Percentiles rank a stretch among this genome's conserved stretches.
Conservation (phyloP, 2,329 filamentous ascomycete species). For the Paecilomyces sp. region DNA sequence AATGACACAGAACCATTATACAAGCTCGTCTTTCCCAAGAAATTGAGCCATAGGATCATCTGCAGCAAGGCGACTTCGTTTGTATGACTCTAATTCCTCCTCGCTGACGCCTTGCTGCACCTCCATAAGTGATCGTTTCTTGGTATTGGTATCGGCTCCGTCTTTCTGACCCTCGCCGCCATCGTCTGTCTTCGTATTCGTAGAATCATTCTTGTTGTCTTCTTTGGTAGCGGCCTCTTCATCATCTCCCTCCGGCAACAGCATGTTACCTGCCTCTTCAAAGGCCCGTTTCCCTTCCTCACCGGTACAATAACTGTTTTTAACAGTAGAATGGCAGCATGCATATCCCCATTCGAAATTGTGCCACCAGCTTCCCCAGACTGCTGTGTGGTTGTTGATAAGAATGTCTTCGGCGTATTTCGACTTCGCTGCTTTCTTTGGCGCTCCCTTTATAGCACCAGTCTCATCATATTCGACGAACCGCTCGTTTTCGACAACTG, state of each 20-base stretch:
- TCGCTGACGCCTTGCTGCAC: constrained; percentile 72
- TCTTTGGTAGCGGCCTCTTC: constrained; percentile 12
- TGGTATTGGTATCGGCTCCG: constrained; percentile 31
- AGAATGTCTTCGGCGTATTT: constrained; percentile 88
- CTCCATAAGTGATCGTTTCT: constrained; percentile 71
- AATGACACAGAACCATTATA: constrained; percentile 27
- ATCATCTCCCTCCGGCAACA: constrained; percentile 27
- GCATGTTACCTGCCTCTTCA: constrained; percentile 63
- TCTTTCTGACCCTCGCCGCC: constrained; percentile 20
- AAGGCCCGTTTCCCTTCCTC: constrained; percentile 77
- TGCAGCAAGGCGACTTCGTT: constrained; percentile 63
- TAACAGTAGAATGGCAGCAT: constrained; percentile 87
- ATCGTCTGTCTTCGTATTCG: constrained; percentile 16
- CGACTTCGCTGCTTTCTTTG: constrained; percentile 68
- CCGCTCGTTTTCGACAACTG: constrained; percentile 71
- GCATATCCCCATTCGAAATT: constrained; percentile 94
- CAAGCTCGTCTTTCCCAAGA: constrained; percentile 64
- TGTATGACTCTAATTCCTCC: constrained; percentile 79
- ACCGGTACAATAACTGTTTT: constrained; percentile 96
- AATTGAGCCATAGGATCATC: constrained; percentile 84
- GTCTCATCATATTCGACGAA: constrained; percentile 94
- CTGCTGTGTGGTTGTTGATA: constrained; percentile 82
- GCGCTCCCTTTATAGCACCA: constrained; percentile 81
- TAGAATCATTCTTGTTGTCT: constrained; percentile 18
- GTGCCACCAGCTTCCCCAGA: constrained; percentile 98